Evolutionary conservation across 495 filamentous ascomycete genomes (phyloP), one percentile per base, ranked within the genome.

Genomic region (Tuber borchii): DNA sequence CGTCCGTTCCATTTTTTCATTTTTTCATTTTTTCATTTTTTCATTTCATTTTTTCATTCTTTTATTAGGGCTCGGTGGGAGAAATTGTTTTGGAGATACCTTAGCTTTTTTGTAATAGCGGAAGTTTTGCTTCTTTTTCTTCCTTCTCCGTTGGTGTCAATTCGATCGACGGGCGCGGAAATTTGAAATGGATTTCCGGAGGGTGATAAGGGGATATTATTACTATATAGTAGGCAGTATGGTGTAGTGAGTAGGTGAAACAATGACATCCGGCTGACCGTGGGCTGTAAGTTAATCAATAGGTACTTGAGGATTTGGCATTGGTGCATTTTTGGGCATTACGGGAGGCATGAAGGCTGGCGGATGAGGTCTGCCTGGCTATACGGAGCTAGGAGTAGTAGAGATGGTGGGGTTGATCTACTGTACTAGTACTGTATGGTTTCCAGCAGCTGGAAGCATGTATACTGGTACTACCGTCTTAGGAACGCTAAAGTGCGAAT

Each of bases 71-170:
- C 26, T 65, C 26, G 56, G 56, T 31, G n/a, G 56, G 56, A 65
- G 56, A 65, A 65, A 65, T 65, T 65, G 56, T 65, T 65, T 65
- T 65, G 56, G 26, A 31, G 56, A 65, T 65, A 65, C 56, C 26
- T 65, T 65, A 65, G 56, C 56, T 65, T 65, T 65, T 65, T 65
- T 65, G 56, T 65, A 65, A 65, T 65, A 10, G 26, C 20, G n/a
- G 56, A 61, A 65, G n/a, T 12, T 31, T 31, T 65, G n/a, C 56
- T 31, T 65, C 26, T 65, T 31, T 31, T 65, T 31, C 14, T 65
- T 65, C n/a, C 17, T 31, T 31, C 51, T 31, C 56, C 26, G 7
- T 56, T 56, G 56, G 10, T 65, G 56, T 65, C 56, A 16, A 65
- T 65, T 65, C 12, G 56, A 31, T 65, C 26, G 10, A 65, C 31